These are phyloP conservation scores for Pseudogymnoascus sp. DNA, from an alignment of 2,329 filamentous ascomycete species.

Conservation along the genomic window DNA sequence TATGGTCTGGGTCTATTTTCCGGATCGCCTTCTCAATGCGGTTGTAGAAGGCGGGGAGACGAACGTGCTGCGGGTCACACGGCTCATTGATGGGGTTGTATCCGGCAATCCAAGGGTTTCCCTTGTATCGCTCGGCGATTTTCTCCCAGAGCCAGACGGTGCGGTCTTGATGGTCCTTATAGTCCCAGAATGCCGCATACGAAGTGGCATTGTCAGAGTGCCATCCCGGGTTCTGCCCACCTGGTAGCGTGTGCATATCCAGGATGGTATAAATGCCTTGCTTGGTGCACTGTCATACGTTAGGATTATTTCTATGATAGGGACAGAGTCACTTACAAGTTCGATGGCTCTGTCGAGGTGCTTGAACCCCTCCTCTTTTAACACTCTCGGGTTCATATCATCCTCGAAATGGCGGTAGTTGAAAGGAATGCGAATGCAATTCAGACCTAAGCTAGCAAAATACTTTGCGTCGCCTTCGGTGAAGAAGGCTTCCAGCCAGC, in stretches of 20 bases:
- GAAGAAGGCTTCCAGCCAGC: constrained; percentile 50
- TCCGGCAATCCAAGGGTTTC: constrained; percentile 41
- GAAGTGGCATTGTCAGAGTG: constrained; percentile 40
- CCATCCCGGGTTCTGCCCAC: constrained; percentile 44
- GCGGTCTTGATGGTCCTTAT: constrained; percentile 43
- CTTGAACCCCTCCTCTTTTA: constrained; percentile 40
- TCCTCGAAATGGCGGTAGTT: constrained; percentile 48
- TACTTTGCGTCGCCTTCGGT: constrained; percentile 48
- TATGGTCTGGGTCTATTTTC: constrained; percentile 38
- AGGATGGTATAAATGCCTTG: constrained; percentile 44
- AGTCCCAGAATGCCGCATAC: constrained; percentile 43
- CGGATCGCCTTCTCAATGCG: constrained; percentile 40
- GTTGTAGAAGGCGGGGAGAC: constrained; percentile 39
- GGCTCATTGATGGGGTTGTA: constrained; percentile 48
- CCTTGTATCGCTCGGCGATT: constrained; percentile 38
- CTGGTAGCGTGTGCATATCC: constrained; percentile 42
- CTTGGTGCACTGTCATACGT: constrained; percentile 26
- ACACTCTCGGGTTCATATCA: constrained; percentile 38
- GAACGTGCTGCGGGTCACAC: constrained; percentile 38
- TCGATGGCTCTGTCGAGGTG: constrained; percentile 40
- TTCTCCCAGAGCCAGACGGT: constrained; percentile 43
- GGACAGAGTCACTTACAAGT: constrained; percentile 24
- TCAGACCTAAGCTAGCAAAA: constrained; percentile 45
- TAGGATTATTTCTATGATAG: neutral
- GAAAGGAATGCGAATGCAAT: constrained; percentile 51